A percentile compares a stretch with the other conserved stretches of the same genome.
Conservation (phyloP, 2,329 filamentous ascomycete species). For the Diaporthe vaccinii region DNA sequence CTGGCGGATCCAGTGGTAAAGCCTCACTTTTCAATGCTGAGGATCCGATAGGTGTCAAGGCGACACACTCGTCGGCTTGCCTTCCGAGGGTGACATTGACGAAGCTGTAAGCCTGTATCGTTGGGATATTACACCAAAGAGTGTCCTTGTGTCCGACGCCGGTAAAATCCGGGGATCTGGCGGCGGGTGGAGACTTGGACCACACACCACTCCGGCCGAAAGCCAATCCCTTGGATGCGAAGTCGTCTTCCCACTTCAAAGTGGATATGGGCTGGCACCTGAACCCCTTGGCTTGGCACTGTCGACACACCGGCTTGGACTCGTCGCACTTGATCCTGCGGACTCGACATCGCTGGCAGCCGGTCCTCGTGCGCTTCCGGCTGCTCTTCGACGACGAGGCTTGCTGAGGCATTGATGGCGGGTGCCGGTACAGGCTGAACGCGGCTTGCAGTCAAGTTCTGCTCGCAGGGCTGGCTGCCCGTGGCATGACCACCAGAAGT, state of each 20-base stretch:
- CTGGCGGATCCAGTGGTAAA: neutral
- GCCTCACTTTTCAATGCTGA: neutral
- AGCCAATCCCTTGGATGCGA: slow-evolving; percentile 54
- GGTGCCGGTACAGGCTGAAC: neutral
- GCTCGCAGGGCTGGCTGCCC: neutral
- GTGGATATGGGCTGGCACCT: slow-evolving; percentile 33
- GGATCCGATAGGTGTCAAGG: neutral
- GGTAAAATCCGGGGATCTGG: slow-evolving; percentile 39
- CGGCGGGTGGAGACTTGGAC: slow-evolving; percentile 47
- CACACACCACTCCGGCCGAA: slow-evolving; percentile 58
- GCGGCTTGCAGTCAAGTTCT: neutral
- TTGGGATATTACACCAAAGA: slow-evolving; percentile 38
- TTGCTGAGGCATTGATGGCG: slow-evolving; percentile 9
- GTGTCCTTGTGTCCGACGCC: neutral
- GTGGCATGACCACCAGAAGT: neutral
- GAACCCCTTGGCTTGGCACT: slow-evolving; percentile 29
- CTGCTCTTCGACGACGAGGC: neutral
- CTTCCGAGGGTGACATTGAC: slow-evolving; percentile 22
- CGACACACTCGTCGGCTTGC: neutral
- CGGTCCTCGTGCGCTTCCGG: slow-evolving; percentile 29
- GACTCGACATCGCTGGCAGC: slow-evolving; percentile 36
- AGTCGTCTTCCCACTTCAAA: slow-evolving; percentile 52
- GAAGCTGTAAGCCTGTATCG: slow-evolving; percentile 40
- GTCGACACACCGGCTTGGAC: slow-evolving; percentile 37
- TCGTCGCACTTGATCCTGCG: slow-evolving; percentile 38